A percentile compares a stretch with the other conserved stretches of the same genome.
phyloP scores from a whole-genome alignment of 495 filamentous ascomycete genomes.

The Penicillium arizonense region DNA sequence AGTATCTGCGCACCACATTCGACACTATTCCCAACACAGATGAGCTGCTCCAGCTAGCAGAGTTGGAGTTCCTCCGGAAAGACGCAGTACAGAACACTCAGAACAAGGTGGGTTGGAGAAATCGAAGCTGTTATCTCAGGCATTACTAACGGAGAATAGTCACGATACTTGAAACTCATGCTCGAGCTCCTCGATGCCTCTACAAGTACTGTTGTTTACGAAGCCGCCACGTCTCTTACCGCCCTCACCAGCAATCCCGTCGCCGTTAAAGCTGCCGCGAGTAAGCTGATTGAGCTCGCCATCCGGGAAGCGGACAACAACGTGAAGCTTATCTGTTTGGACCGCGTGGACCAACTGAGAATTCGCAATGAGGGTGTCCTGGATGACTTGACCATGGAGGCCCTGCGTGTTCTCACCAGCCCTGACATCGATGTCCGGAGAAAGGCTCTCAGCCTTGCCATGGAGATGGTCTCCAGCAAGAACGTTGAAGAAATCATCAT shows the following conservation, averaged over 20 bases:
- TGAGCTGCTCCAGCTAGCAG: conserved; percentile 88
- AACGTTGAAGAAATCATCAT: conserved; percentile 98
- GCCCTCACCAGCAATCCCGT: conserved; percentile 94
- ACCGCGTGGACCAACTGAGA: conserved; percentile 88
- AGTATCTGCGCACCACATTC: conserved; percentile 87
- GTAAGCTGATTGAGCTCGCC: conserved; percentile 93
- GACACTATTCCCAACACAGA: conserved; percentile 93
- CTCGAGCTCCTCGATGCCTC: conserved; percentile 95
- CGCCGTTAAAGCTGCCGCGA: conserved; percentile 93
- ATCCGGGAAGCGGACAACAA: conserved; percentile 99
- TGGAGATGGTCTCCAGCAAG: conserved; percentile 98
- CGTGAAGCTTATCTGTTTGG: conserved; percentile 96
- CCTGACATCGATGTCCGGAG: conserved; percentile 94
- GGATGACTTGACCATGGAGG: conserved; percentile 97
- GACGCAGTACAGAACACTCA: conserved; percentile 93
- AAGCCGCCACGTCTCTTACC: conserved; percentile 96
- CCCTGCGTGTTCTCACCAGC: conserved; percentile 91
- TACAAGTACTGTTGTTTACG: conserved; percentile 94
- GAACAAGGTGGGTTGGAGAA: conserved; percentile 68
- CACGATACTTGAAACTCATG: conserved; percentile 87
- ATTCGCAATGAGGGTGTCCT: conserved; percentile 90
- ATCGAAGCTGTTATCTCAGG: neutral
- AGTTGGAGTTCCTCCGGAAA: conserved; percentile 95
- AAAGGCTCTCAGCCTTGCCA: conserved; percentile 85
- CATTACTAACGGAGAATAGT: conserved; percentile 48